Evolutionary conservation across 106 monocot species (phyloP), one percentile per base, ranked within the genome.

Genomic region (Acanthochlamys bracteata): DNA sequence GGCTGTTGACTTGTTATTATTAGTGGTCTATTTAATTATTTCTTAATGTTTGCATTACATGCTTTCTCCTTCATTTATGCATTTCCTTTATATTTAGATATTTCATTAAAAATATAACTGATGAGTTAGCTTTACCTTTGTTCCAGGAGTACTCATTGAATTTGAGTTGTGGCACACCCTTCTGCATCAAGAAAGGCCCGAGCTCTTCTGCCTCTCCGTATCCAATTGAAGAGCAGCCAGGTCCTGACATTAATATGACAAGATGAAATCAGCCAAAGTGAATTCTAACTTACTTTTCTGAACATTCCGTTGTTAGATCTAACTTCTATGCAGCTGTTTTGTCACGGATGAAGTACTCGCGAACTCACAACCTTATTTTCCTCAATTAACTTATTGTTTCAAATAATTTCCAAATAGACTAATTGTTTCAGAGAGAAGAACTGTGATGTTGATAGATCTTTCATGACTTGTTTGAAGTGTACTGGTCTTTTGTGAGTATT

Each of bases 191-290:
- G 33, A 82, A 74, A 52, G 82, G 82, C 0, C 82, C 82, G 55
- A 82, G 69, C 66, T 82, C 82, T 59, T 82, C 82, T 13, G 65
- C 65, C 25, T 61, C 82, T 14, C 82, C 82, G 62, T 61, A 82
- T 8, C 77, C 82, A 56, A 82, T 47, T 0, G 82, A 82, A 53
- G 82, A 82, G 70, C 82, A 82, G 11, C 82, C 82, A 56, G 82
- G 82, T 12, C 82, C 82, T 82, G 33, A 66, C 2, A 12, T 14
- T 17, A 3, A 49, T 10, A 49, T 1, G 2, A 49, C 12, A 49
- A 43, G 49, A 12, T 4, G 9, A 49, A 4, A 33, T 33, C 33
- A 33, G 33, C 33, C 6, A 33, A 33, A 33, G 33, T 6, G 6
- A 33, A 6, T 33, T 33, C 4, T 33, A 33, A 33, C 33, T 49